phyloP scores from a whole-genome alignment of 1,284 basidiomycete species.

The Pascua guehoae region DNA sequence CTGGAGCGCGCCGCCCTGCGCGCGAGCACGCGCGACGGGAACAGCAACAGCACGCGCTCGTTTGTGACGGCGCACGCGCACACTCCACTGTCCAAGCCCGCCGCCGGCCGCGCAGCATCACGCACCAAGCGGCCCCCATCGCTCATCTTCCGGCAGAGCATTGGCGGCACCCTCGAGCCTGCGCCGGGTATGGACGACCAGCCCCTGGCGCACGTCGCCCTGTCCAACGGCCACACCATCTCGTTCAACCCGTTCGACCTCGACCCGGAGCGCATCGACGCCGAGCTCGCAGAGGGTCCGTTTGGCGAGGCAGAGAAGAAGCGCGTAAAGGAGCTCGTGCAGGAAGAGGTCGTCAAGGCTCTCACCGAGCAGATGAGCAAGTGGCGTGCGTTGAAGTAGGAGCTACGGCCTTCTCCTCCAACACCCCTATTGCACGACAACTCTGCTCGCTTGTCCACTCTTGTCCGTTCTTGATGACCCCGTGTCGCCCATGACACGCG shows the following conservation, averaged over 20 bases:
- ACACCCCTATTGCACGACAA: too few species aligned
- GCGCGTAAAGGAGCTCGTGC: conserved; percentile 8
- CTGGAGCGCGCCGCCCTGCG: conserved; percentile 26
- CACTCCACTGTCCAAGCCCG: not conserved
- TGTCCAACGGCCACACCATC: conserved; percentile 35
- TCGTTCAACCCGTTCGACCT: conserved; percentile 36
- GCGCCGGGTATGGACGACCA: conserved; percentile 1
- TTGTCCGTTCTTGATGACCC: too few species aligned
- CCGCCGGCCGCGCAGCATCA: not conserved
- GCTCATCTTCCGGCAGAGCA: conserved; percentile 37
- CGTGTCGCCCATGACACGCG: too few species aligned
- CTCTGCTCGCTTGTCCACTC: too few species aligned
- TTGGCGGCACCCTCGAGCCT: conserved; percentile 5
- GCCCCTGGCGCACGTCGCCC: conserved; percentile 18
- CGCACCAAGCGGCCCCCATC: conserved; percentile 29
- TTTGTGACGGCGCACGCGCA: too few species aligned
- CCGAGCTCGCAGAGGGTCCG: conserved; percentile 34
- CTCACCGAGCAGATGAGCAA: conserved; percentile 32
- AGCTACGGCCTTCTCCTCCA: too few species aligned
- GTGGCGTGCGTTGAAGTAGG: conserved; percentile 26
- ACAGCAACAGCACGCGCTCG: not conserved
- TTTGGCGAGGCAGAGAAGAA: conserved; percentile 27
- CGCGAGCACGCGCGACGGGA: not conserved
- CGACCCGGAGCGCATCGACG: conserved; percentile 30
- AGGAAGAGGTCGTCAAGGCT: conserved; percentile 28